These are phyloP conservation scores for Epichloe hybrida DNA, from an alignment of 2,329 filamentous ascomycete species.

Conservation along the genomic window DNA sequence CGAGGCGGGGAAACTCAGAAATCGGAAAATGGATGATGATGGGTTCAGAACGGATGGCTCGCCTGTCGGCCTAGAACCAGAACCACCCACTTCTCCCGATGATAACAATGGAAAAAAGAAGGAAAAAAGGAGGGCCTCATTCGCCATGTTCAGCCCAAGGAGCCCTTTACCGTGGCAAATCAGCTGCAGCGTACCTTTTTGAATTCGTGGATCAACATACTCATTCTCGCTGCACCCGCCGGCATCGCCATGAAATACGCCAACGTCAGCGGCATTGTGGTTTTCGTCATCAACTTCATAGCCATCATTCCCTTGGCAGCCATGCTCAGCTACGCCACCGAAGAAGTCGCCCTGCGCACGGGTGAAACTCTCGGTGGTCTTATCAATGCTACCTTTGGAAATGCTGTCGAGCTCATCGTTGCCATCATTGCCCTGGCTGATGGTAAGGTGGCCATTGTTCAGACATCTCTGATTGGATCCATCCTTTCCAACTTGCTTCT, in stretches of 20 bases:
- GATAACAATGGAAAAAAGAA: slow-evolving; percentile 15
- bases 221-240: slow-evolving; percentile 64
- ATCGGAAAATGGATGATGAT: slow-evolving; percentile 17
- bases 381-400: slow-evolving; percentile 85
- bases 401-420: slow-evolving; percentile 81
- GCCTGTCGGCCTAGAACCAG: not conserved
- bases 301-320: slow-evolving; percentile 84
- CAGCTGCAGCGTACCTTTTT: slow-evolving; percentile 65
- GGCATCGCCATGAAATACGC: slow-evolving; percentile 66
- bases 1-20: slow-evolving; percentile 15
- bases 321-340: slow-evolving; percentile 76
- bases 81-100: slow-evolving; percentile 9
- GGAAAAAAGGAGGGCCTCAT: slow-evolving; percentile 27
- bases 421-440: slow-evolving; percentile 70
- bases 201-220: slow-evolving; percentile 74
- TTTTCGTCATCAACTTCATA: slow-evolving; percentile 87
- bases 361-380: slow-evolving; percentile 82
- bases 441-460: slow-evolving; percentile 67
- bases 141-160: slow-evolving; percentile 33
- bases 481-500: slow-evolving; percentile 85
- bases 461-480: slow-evolving; percentile 82
- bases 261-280: slow-evolving; percentile 40
- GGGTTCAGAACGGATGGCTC: slow-evolving; percentile 6
- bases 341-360: slow-evolving; percentile 70
- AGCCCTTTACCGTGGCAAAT: slow-evolving; percentile 45